phyloP scores from a whole-genome alignment of 352 stramenopile genomes.

The Pythium sp. region DNA sequence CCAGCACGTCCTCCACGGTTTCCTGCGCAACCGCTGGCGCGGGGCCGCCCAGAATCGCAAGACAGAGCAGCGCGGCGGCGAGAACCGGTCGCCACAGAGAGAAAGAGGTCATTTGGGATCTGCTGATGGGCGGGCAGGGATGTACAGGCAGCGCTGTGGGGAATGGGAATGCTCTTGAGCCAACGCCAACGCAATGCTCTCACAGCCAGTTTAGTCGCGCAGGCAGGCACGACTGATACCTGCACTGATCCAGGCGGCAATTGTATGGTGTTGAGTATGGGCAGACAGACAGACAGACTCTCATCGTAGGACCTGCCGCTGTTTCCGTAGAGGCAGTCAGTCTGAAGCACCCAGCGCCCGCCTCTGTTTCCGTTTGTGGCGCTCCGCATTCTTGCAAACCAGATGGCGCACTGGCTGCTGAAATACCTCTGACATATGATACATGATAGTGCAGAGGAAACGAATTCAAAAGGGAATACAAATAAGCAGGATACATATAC shows the following conservation, averaged over 20 bases:
- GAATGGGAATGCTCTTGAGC: background rate
- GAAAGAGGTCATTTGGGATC: constrained; percentile 5
- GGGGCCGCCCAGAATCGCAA: background rate
- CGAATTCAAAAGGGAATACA: background rate
- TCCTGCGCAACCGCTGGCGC: constrained; percentile 1
- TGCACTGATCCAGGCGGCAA: background rate
- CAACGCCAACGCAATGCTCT: background rate
- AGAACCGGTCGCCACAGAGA: background rate
- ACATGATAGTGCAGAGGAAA: background rate
- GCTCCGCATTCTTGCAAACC: background rate
- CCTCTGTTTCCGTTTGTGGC: constrained; percentile 3
- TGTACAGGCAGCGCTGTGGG: constrained; percentile 8
- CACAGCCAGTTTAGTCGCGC: background rate
- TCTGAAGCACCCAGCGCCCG: background rate
- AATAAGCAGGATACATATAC: background rate
- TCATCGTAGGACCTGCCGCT: background rate
- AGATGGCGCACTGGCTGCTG: constrained; percentile 6
- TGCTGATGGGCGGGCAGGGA: background rate
- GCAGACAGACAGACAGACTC: background rate
- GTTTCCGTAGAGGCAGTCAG: constrained; percentile 6
- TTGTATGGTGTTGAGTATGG: background rate
- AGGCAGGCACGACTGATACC: background rate
- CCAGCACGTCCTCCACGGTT: constrained; percentile 5
- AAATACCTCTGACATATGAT: background rate
- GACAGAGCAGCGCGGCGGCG: constrained; percentile 3